Evolutionary conservation across 257 asterid genomes (phyloP), one percentile per base, ranked within the genome.

Genomic region (Penstemon newberryi): DNA sequence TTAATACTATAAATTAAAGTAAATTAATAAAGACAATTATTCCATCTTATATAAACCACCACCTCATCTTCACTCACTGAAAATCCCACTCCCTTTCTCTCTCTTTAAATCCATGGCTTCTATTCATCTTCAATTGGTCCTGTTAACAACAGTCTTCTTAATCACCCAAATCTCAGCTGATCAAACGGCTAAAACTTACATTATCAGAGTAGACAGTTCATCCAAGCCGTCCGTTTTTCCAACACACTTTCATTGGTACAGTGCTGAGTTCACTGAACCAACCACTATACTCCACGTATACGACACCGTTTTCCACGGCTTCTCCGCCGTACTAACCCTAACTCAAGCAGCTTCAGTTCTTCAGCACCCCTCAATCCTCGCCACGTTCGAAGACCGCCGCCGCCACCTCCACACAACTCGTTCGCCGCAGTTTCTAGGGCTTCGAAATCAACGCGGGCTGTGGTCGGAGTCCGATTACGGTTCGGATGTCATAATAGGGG

Each of bases 381-480:
- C 96, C 8, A 80, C 91, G 1, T 83, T 94, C 59, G 91, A 85
- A 43, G 99, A 94, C 85, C 86, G 82, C 63, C 88, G 95, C 63
- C 88, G 99, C 0, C 79, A 83, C 6, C 96, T 91, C 52, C 99
- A 94, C 74, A 94, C 99, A 9, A 94, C 99, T 0, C 82, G 99
- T 45, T 94, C 99, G 44, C 99, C 99, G 65, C 97, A 91, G 77
- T 94, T 94, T 74, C 87, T 94, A 1, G 99, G 99, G 11, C 84
- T 94, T 33, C 79, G 96, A 5, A 89, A 82, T 61, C 97, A 90
- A 73, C 85, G 85, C n/a, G 99, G 99, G 0, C 73, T 94, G 5
- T 94, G 97, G 99, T 91, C 95, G 18, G 95, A 87, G 11, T 89
- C 99, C 0, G 97, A 94, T 67, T 94, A 91, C 10, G 99, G 99